Evolutionary conservation across 2,329 filamentous ascomycete species (phyloP), one percentile per base, ranked within the genome.

Genomic region (Gliomastix tumulicola): DNA sequence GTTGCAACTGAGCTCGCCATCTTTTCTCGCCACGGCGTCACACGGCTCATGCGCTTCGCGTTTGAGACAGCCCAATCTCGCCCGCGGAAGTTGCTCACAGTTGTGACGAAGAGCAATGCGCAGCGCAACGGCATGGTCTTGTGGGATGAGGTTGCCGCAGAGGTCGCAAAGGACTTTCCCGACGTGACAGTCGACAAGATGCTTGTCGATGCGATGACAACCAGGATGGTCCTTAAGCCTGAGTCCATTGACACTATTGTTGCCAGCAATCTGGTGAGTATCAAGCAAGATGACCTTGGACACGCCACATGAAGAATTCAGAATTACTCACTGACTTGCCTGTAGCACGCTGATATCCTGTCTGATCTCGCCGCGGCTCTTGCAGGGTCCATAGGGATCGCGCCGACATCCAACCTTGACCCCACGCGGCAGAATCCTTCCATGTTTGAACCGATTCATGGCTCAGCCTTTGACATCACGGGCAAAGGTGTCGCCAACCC

Each of bases 311-410:
- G 10, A 22, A 25, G 55, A 62, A 39, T 19, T 15, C 19, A 34
- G 7, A 5, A 7, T 28, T 15, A n/a, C 17, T 13, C 6, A 17
- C 21, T 32, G 32, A 27, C 4, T 13, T 25, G 12, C 3, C 0
- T 9, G 1, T 18, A 57, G 43, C 66, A 69, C 42, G 79, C 77
- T 6, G 80, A 84, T 43, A 83, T 84, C 34, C 68, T 86, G 5
- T 83, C 79, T 1, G 82, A 86, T 48, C 63, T 86, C 16, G 82
- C 81, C 6, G 81, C 82, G 12, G 79, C 80, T 1, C 62, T 85
- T 7, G 81, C 81, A 4, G 82, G 82, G 0, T 80, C 74, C 3
- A 85, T 86, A 41, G 81, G 82, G 8, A 84, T 87, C 40, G 82
- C 82, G 4, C 80, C 82, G 4, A 84, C 80, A 0, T 76, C 69